These are phyloP conservation scores for Trichophyton schoenleinii DNA, from an alignment of 2,329 filamentous ascomycete genomes.

Conservation along the genomic window DNA sequence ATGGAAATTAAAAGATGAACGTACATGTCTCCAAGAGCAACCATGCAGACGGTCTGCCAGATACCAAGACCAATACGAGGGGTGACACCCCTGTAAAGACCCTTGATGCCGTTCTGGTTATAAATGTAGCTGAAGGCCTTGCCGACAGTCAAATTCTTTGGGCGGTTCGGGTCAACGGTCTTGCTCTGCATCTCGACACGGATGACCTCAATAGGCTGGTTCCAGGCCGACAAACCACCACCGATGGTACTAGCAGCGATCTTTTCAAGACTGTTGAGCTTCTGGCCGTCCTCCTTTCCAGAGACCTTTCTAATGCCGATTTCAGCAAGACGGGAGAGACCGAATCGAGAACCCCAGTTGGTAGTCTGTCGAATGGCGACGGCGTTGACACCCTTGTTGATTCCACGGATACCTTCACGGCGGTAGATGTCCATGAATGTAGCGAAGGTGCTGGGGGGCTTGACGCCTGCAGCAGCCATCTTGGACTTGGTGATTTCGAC, in stretches of 20 bases:
- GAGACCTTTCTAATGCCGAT: conserved; percentile 67
- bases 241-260: conserved; percentile 73
- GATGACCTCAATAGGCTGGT: conserved; percentile 99
- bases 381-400: conserved; percentile 98
- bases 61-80: conserved; percentile 89
- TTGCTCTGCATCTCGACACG: conserved; percentile 99
- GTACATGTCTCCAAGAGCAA: conserved; percentile 94
- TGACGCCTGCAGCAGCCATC: conserved; percentile 67
- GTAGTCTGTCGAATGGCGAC: conserved; percentile 98
- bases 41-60: conserved; percentile 99
- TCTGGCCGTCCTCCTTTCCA: conserved; percentile 66
- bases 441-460: conserved; percentile 78
- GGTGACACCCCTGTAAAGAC: conserved; percentile 88
- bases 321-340: conserved; percentile 83
- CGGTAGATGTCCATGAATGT: conserved; percentile 98
- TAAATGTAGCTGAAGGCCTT: conserved; percentile 81
- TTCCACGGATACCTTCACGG: conserved; percentile 81
- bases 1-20: conserved; percentile 27
- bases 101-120: conserved; percentile 70
- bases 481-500: conserved; percentile 99
- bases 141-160: conserved; percentile 96
- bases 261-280: conserved; percentile 73
- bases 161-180: conserved; percentile 91
- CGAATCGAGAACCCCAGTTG: conserved; percentile 97
- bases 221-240: conserved; percentile 94